Evolutionary conservation across 495 filamentous ascomycete species (phyloP).

Genomic region (Trichoderma gamsii): DNA sequence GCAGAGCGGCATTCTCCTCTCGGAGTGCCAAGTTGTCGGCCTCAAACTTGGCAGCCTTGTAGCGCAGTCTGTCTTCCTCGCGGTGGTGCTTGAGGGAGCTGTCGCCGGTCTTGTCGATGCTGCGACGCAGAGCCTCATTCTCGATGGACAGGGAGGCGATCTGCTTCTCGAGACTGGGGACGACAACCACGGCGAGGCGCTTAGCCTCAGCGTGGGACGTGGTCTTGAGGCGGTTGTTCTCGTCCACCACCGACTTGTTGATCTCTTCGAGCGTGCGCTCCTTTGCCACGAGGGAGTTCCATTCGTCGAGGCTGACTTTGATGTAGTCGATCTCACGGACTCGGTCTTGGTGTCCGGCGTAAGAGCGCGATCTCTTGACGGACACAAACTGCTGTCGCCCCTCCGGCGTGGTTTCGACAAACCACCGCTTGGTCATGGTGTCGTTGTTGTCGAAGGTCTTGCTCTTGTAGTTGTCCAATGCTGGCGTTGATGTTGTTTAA

Average conservation of each 20-base stretch:
- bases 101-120: conserved; percentile 14
- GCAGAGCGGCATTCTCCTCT: conserved; percentile 11
- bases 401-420: conserved; percentile 14
- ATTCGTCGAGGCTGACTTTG: conserved; percentile 22
- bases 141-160: conserved; percentile 19
- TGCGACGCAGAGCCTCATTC: conserved; percentile 15
- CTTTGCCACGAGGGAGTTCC: conserved; percentile 19
- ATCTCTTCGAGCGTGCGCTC: conserved; percentile 18
- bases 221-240: conserved; percentile 18
- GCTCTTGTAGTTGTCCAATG: background rate
- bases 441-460: background rate
- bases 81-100: conserved; percentile 15
- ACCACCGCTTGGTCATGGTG: conserved; percentile 14
- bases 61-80: conserved; percentile 22
- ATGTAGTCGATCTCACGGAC: conserved; percentile 25
- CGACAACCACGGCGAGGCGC: conserved; percentile 12
- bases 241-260: conserved; percentile 21
- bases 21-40: background rate
- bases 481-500: background rate
- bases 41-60: conserved; percentile 17
- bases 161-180: conserved; percentile 20
- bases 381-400: conserved; percentile 17
- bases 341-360: conserved; percentile 11
- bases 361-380: conserved; percentile 16
- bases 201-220: conserved; percentile 13